Evolutionary conservation across 371 early-diverging fungal species (phyloP).

Genomic region (Fennellomyces sp.): DNA sequence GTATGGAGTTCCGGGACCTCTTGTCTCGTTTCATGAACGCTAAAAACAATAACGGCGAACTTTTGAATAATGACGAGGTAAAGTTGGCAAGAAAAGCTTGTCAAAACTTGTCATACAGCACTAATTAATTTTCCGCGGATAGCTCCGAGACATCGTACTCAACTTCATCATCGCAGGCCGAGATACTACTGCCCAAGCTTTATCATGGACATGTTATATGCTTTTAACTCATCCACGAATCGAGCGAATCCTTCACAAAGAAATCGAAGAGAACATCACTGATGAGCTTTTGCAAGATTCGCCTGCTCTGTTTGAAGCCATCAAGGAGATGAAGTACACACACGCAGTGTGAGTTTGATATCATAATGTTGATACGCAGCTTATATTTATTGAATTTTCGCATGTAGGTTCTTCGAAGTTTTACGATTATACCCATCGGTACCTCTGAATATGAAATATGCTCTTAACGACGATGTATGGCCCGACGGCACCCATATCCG

Average conservation of each 20-base stretch:
- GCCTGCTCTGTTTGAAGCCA: constrained; percentile 40
- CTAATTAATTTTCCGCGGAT: background rate
- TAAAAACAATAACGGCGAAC: constrained; percentile 53
- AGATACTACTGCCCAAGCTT: constrained; percentile 73
- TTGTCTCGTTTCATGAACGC: constrained; percentile 63
- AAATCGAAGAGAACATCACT: constrained; percentile 45
- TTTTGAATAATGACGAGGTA: constrained; percentile 47
- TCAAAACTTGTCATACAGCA: background rate
- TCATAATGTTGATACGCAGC: too few relatives aligned
- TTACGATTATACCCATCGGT: constrained; percentile 76
- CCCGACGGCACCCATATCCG: constrained; percentile 70
- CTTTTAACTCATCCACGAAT: constrained; percentile 52
- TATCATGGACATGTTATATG: constrained; percentile 70
- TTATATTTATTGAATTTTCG: too few relatives aligned
- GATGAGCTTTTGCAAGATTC: constrained; percentile 38
- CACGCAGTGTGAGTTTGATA: constrained; percentile 55
- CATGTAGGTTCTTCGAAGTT: constrained; percentile 54
- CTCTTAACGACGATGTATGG: constrained; percentile 67
- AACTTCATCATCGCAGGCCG: constrained; percentile 74
- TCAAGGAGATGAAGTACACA: constrained; percentile 56
- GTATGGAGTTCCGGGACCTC: constrained; percentile 50
- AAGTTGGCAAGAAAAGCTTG: background rate
- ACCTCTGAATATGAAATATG: constrained; percentile 66
- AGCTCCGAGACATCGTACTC: constrained; percentile 59
- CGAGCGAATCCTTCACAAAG: constrained; percentile 58